Evolutionary conservation across 768 basidiomycete genomes (phyloP).

Genomic region (Mrakia blollopis): DNA sequence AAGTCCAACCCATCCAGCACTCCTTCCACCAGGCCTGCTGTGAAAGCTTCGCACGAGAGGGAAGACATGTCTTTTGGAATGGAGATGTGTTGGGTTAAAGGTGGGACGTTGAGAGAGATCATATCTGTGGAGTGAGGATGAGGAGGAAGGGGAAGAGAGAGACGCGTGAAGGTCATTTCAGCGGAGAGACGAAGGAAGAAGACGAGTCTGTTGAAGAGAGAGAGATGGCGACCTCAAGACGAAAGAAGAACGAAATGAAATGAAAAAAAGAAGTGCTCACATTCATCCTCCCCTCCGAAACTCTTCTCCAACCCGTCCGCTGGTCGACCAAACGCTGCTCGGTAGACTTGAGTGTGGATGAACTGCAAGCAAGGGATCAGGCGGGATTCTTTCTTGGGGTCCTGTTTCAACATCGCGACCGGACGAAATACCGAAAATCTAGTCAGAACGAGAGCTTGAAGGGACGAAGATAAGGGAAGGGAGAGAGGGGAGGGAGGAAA

Average conservation of each 20-base stretch:
- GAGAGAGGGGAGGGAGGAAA: background rate
- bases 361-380: conserved; percentile 88
- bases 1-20: conserved; percentile 90
- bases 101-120: conserved; percentile 95
- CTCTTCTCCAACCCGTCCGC: conserved; percentile 95
- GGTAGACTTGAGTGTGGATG: conserved; percentile 93
- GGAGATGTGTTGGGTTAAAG: conserved; percentile 83
- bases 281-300: conserved; percentile 94
- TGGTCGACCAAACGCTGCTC: conserved; percentile 83
- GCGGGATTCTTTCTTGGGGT: conserved; percentile 87
- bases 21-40: conserved; percentile 95
- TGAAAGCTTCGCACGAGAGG: conserved; percentile 93
- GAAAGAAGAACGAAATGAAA: background rate
- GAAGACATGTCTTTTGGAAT: conserved; percentile 91
- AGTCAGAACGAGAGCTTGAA: background rate
- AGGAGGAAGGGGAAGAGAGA: background rate
- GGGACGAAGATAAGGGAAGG: background rate
- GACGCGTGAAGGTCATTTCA: background rate
- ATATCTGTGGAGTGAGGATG: conserved; percentile 59
- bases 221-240: background rate
- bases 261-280: conserved; percentile 49
- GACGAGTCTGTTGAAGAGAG: too few species aligned
- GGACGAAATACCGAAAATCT: background rate
- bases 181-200: background rate
- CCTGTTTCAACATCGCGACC: too few species aligned